phyloP scores from a whole-genome alignment of 108 stramenopile genomes.

The Cyclostephanos tholiformis region DNA sequence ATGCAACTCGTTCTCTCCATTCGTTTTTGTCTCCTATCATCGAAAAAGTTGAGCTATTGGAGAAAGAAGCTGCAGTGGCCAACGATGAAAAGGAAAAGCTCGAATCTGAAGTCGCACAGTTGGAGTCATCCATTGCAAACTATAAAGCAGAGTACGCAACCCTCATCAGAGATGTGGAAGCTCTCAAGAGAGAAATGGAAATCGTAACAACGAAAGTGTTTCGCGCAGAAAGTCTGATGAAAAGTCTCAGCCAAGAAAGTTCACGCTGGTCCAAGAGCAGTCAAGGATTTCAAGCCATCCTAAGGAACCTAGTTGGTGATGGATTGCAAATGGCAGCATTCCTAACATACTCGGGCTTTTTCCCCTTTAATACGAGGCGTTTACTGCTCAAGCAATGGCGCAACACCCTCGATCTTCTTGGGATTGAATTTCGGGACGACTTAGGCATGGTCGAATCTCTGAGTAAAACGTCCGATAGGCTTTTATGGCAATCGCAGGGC shows the following conservation, averaged over 20 bases:
- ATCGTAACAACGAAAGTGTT: slow-evolving; percentile 88
- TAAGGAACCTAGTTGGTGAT: slow-evolving; percentile 91
- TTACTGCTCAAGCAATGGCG: slow-evolving; percentile 81
- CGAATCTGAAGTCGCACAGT: slow-evolving; percentile 80
- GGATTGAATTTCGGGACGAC: slow-evolving; percentile 87
- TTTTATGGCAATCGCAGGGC: slow-evolving; percentile 90
- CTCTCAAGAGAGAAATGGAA: slow-evolving; percentile 95
- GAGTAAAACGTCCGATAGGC: slow-evolving; percentile 84
- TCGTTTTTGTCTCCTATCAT: no score
- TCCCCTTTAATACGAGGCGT: slow-evolving; percentile 82
- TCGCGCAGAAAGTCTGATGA: slow-evolving; percentile 90
- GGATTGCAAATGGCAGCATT: slow-evolving; percentile 92
- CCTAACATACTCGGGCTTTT: slow-evolving; percentile 93
- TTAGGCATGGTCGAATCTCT: slow-evolving; percentile 89
- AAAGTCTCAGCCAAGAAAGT: slow-evolving; percentile 93
- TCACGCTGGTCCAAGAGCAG: slow-evolving; percentile 94
- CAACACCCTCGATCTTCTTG: slow-evolving; percentile 72
- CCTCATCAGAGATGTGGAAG: slow-evolving; percentile 94
- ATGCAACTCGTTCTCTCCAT: no score
- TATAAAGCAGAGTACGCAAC: slow-evolving; percentile 97
- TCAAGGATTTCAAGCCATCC: slow-evolving; percentile 80
- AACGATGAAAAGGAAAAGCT: slow-evolving; percentile 76
- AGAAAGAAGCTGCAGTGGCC: slow-evolving; percentile 68
- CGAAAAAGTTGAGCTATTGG: slow-evolving; percentile 75
- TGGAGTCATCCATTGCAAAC: slow-evolving; percentile 89